Percentiles rank a stretch among this genome's conserved stretches.
Evolutionary conservation across 441 rosid genomes (phyloP).

Genomic region (Gossypium lobatum): DNA sequence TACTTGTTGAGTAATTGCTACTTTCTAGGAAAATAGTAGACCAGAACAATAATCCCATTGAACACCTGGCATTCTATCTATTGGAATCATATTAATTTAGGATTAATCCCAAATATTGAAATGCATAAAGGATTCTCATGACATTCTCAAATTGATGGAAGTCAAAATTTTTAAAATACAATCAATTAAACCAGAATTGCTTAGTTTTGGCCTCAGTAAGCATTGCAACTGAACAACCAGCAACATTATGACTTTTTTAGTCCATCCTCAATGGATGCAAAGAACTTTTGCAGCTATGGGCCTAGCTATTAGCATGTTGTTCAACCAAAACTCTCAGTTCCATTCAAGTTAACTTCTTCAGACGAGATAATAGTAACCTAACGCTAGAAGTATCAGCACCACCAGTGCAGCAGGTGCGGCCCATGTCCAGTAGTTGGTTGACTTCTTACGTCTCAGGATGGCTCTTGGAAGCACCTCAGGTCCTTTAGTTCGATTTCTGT

Average conservation of each 20-base stretch:
- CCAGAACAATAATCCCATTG: no score
- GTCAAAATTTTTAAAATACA: conserved; percentile 29
- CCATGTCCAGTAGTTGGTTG: conserved; percentile 64
- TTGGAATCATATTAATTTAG: background rate
- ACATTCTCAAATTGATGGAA: background rate
- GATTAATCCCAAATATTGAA: background rate
- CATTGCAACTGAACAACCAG: conserved; percentile 19
- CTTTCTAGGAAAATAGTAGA: background rate
- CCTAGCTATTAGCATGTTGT: conserved; percentile 20
- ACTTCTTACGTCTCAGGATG: conserved; percentile 62
- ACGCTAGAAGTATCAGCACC: conserved; percentile 31
- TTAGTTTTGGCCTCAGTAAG: conserved; percentile 11
- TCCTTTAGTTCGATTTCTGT: conserved; percentile 46
- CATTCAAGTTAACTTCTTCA: conserved; percentile 13
- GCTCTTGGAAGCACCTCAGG: conserved; percentile 55
- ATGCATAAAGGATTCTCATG: background rate
- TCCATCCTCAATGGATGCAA: conserved; percentile 43
- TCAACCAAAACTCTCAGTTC: conserved; percentile 15
- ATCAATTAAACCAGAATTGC: conserved; percentile 14
- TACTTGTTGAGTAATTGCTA: background rate
- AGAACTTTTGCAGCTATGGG: conserved; percentile 28
- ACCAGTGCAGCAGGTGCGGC: conserved; percentile 46
- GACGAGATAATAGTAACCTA: conserved; percentile 36
- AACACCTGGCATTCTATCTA: no score
- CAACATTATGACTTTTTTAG: conserved; percentile 32